phyloP scores from a whole-genome alignment of 2,329 filamentous ascomycete genomes.

The Ophiostoma sp. region DNA sequence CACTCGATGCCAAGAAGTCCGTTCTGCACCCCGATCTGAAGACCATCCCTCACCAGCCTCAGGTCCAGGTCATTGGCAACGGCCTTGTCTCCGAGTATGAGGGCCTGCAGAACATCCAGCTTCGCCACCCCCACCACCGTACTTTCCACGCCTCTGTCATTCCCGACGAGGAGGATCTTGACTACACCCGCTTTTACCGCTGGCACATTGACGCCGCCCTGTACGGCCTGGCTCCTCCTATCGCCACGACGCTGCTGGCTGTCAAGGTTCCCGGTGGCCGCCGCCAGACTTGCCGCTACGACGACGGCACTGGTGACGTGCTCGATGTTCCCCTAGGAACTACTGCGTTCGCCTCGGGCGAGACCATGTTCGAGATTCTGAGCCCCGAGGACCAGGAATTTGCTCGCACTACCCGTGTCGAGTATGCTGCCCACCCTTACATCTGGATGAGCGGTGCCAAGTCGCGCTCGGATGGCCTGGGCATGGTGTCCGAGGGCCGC shows the following conservation, averaged over 20 bases:
- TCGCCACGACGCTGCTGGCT: constrained; percentile 66
- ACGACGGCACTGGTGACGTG: constrained; percentile 63
- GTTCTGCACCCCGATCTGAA: constrained; percentile 75
- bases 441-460: constrained; percentile 72
- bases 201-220: constrained; percentile 79
- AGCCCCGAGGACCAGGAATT: constrained; percentile 62
- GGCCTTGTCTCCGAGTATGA: constrained; percentile 65
- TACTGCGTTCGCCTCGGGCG: constrained; percentile 68
- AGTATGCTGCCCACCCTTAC: constrained; percentile 75
- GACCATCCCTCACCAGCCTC: constrained; percentile 72
- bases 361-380: constrained; percentile 64
- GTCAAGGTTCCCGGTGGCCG: constrained; percentile 62
- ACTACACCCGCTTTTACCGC: constrained; percentile 58
- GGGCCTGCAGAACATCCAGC: constrained; percentile 60
- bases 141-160: constrained; percentile 67
- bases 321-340: constrained; percentile 68
- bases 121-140: constrained; percentile 70
- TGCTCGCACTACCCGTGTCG: constrained; percentile 59
- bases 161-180: constrained; percentile 46
- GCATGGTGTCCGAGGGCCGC: constrained; percentile 50
- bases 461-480: constrained; percentile 62
- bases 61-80: constrained; percentile 76
- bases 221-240: constrained; percentile 68
- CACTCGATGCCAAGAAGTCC: constrained; percentile 55
- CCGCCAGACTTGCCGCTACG: constrained; percentile 56